phyloP scores from a whole-genome alignment of 805 yeast genomes.

The Hanseniaspora mollemarum region DNA sequence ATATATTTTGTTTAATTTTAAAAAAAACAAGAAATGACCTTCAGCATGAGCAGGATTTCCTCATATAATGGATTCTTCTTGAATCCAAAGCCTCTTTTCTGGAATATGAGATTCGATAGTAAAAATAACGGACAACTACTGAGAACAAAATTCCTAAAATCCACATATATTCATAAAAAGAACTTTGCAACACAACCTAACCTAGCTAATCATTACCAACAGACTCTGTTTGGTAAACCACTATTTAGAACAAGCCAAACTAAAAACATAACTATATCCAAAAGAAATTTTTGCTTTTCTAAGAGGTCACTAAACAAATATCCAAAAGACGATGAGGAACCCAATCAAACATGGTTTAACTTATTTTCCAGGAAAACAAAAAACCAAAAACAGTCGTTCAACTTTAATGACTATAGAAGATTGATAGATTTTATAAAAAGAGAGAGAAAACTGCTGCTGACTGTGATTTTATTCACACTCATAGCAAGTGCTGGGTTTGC shows the following conservation, averaged over 20 bases:
- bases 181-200: too few relatives aligned
- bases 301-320: background rate
- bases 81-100: background rate
- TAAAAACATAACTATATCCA: background rate
- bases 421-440: conserved; percentile 12
- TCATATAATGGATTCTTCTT: background rate
- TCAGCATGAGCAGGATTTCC: too few relatives aligned
- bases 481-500: conserved; percentile 16
- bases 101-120: background rate
- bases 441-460: conserved; percentile 8
- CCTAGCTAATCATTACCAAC: too few relatives aligned
- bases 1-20: too few relatives aligned
- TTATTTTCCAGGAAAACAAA: conserved; percentile 4
- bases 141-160: background rate
- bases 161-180: background rate
- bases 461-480: conserved; percentile 9
- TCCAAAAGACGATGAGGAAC: conserved; percentile 10
- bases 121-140: background rate
- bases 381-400: conserved; percentile 9
- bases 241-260: too few relatives aligned
- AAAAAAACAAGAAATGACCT: too few relatives aligned
- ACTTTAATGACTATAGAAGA: conserved; percentile 10
- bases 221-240: too few relatives aligned
- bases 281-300: background rate
- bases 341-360: conserved; percentile 14